These are phyloP conservation scores for Ceratonia siliqua DNA, from an alignment of 306 rosid genomes.

Conservation along the genomic window DNA sequence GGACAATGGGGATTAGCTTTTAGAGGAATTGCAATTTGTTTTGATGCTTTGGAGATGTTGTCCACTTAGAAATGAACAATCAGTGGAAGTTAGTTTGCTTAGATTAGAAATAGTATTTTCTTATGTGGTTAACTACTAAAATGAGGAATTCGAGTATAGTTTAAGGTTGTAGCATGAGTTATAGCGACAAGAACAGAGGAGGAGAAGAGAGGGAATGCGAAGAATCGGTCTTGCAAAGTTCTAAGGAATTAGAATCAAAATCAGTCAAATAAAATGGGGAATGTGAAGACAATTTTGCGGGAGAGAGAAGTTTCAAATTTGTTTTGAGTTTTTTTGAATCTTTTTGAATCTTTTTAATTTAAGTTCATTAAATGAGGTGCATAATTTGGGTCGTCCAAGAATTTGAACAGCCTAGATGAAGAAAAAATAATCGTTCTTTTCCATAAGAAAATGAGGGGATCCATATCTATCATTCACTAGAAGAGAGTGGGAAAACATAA, in stretches of 20 bases:
- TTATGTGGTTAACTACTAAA: conserved; percentile 26
- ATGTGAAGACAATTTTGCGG: too few relatives aligned
- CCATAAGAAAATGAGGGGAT: too few relatives aligned
- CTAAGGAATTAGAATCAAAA: conserved; percentile 41
- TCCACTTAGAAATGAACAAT: conserved; percentile 32
- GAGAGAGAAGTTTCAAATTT: too few relatives aligned
- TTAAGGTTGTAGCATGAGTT: conserved; percentile 76
- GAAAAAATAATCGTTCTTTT: too few relatives aligned
- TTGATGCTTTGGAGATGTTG: conserved; percentile 30
- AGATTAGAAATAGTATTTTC: conserved; percentile 24
- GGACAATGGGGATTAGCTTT: conserved; percentile 25
- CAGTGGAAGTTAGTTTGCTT: conserved; percentile 31
- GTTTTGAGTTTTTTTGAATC: too few relatives aligned
- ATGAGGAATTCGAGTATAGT: conserved; percentile 60
- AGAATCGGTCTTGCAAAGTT: conserved; percentile 34
- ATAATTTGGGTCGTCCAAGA: too few relatives aligned
- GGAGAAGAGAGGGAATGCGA: conserved; percentile 41
- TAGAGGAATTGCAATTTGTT: conserved; percentile 35
- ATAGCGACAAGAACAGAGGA: conserved; percentile 53
- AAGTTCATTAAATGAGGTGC: too few relatives aligned
- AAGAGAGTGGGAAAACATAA: too few relatives aligned
- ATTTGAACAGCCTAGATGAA: too few relatives aligned
- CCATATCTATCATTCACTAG: too few relatives aligned
- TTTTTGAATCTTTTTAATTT: too few relatives aligned
- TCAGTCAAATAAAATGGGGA: conserved; percentile 54